Base-by-base conservation (phyloP, 2,329 filamentous ascomycete species). In the Corniculantispora saksenae region DNA sequence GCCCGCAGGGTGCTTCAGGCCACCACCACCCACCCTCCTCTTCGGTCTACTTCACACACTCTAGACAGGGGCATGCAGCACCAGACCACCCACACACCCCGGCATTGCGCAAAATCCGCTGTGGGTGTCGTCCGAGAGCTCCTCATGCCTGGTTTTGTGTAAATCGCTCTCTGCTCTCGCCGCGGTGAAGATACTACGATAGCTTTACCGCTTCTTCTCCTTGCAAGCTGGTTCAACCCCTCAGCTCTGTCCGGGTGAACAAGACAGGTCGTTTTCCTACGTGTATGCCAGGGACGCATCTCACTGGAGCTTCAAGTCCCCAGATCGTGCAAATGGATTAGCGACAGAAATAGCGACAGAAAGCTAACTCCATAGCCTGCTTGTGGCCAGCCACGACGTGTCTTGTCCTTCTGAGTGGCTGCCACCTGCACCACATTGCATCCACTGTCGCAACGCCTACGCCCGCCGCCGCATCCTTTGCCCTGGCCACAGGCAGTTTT, bases 281-380 rank as follows among this genome's bases (percentile, higher is more conserved):
- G 32, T 53, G 38, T 38, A 25, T 35, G 47, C 59, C 35, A 23
- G 35, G 35, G 60, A 63, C 60, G 51, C 60, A 63, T 63, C 51
- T 56, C 38, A n/a, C 60, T 63, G 60, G 60, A 63, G 50, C 51
- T 38, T 3, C 15, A 40, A 29, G 38, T 43, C 60, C 60, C 50
- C 50, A 48, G 60, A 63, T 63, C 60, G 60, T 35, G 62, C 55
- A 54, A 43, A 64, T 64, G 62, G 47, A 59, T 59, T 43, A 10
- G 62, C 29, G 54, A 64, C 62, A 59, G 38, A 64, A 64, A 64
- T 64, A 64, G 62, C 32, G 47, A 55, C 60, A 48, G 17, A 47
- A 45, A 63, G 51, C 51, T 56, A 50, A 23, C 51, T 15, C 50
- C 60, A 21, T 47, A 21, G n/a, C 40, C 53, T 58, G 32, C 54